Conservation (phyloP, 495 filamentous ascomycete species). For the Achaetomiella virescens region DNA sequence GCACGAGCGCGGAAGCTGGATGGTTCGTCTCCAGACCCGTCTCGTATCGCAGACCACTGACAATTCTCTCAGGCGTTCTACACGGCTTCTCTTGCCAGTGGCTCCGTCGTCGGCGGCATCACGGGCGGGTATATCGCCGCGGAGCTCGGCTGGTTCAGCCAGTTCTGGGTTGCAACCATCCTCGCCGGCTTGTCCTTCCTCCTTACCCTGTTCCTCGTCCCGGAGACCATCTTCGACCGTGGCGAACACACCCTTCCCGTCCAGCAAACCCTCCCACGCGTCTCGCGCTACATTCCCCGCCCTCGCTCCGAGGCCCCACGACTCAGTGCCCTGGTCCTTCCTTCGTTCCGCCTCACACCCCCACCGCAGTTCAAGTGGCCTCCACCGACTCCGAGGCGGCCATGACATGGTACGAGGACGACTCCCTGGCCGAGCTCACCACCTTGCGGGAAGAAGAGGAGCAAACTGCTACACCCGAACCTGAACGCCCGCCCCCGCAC, state of each 20-base stretch:
- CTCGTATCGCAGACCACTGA: neutral
- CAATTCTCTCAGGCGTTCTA: conserved; percentile 37
- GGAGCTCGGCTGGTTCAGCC: conserved; percentile 37
- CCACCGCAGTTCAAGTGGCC: conserved; percentile 19
- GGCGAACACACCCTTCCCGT: conserved; percentile 13
- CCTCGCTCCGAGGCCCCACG: conserved; percentile 10
- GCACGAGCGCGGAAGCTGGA: conserved; percentile 43
- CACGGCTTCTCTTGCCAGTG: conserved; percentile 46
- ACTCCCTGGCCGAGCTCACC: conserved; percentile 14
- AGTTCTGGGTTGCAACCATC: conserved; percentile 42
- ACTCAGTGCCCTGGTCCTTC: conserved; percentile 20
- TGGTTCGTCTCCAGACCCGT: conserved; percentile 26
- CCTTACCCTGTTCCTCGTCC: conserved; percentile 43
- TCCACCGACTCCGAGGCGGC: neutral
- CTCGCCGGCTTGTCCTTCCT: conserved; percentile 22
- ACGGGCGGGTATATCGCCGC: conserved; percentile 44
- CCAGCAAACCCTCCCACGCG: conserved; percentile 15
- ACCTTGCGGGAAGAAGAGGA: neutral
- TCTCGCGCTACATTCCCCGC: conserved; percentile 4
- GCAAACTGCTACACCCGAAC: neutral
- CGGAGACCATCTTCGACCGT: conserved; percentile 50
- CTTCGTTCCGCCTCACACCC: conserved; percentile 24
- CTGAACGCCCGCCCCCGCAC: no score
- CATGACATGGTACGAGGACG: conserved; percentile 17
- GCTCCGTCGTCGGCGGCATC: conserved; percentile 43